phyloP scores from a whole-genome alignment of 1,284 basidiomycete species.

The Testicularia cyperi region DNA sequence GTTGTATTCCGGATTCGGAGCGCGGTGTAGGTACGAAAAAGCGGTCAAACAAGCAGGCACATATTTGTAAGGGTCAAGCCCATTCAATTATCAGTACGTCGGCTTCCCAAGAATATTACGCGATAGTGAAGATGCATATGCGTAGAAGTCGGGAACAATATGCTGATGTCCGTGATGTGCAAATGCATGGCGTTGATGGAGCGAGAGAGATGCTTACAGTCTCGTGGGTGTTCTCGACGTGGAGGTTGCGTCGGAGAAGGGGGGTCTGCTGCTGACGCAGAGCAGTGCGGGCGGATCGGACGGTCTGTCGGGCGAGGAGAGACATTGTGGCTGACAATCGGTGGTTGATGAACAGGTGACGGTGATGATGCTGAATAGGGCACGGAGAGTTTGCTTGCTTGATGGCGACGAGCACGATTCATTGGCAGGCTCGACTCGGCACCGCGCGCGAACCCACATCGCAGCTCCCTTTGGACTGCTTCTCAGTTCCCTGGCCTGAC shows the following conservation, averaged over 20 bases:
- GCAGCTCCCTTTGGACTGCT: too few relatives aligned
- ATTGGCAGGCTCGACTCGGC: too few relatives aligned
- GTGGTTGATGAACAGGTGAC: neutral
- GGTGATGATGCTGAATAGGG: neutral
- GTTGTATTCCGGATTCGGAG: too few relatives aligned
- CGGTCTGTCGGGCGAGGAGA: constrained; percentile 38
- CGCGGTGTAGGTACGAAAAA: too few relatives aligned
- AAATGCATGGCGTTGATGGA: neutral
- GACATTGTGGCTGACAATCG: constrained; percentile 37
- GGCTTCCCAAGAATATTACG: too few relatives aligned
- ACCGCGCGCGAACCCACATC: too few relatives aligned
- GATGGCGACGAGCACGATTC: constrained; percentile 27
- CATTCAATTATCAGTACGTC: too few relatives aligned
- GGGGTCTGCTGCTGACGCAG: constrained; percentile 42
- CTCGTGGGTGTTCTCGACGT: constrained; percentile 58
- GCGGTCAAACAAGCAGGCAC: too few relatives aligned
- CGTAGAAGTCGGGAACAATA: too few relatives aligned
- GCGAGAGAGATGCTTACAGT: constrained; percentile 41
- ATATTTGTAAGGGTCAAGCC: too few relatives aligned
- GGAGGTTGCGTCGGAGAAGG: constrained; percentile 42
- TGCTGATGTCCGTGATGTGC: constrained; percentile 1
- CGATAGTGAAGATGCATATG: too few relatives aligned
- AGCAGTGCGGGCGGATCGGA: constrained; percentile 43
- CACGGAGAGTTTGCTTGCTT: neutral
- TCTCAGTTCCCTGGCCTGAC: too few relatives aligned